phyloP scores from a whole-genome alignment of 2,329 filamentous ascomycete species.

The Alternaria atra region DNA sequence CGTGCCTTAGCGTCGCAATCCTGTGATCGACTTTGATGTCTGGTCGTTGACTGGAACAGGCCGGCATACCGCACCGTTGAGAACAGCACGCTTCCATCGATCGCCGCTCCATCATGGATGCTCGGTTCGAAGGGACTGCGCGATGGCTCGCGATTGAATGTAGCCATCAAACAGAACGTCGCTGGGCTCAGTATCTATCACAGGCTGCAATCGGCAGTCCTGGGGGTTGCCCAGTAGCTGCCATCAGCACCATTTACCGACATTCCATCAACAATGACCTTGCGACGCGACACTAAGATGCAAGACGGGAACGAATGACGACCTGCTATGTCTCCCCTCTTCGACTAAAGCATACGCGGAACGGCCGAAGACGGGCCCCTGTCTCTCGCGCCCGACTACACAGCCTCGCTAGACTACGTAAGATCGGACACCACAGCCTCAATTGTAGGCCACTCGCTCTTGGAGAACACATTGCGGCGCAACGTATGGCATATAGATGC shows the following conservation, averaged over 20 bases:
- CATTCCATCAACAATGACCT: neutral
- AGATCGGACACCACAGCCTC: neutral
- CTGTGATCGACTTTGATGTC: accelerated
- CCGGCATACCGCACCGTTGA: neutral
- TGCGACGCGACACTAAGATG: neutral
- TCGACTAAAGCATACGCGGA: neutral
- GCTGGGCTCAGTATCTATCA: neutral
- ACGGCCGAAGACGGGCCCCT: neutral
- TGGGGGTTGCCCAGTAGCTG: neutral
- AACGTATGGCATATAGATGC: neutral
- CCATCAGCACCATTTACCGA: neutral
- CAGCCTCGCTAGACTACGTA: neutral
- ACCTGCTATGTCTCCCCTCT: neutral
- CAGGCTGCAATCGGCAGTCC: neutral
- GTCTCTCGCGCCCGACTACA: neutral
- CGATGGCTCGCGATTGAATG: neutral
- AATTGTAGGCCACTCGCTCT: neutral
- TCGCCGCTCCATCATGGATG: neutral
- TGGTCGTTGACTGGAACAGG: neutral
- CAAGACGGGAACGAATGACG: neutral
- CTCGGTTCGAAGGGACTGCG: neutral
- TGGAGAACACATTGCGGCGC: neutral
- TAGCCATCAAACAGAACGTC: neutral
- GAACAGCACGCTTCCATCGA: neutral
- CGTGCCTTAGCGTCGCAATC: accelerated